These are phyloP conservation scores for Apiospora koreana DNA, from an alignment of 2,329 filamentous ascomycete species.

Conservation along the genomic window DNA sequence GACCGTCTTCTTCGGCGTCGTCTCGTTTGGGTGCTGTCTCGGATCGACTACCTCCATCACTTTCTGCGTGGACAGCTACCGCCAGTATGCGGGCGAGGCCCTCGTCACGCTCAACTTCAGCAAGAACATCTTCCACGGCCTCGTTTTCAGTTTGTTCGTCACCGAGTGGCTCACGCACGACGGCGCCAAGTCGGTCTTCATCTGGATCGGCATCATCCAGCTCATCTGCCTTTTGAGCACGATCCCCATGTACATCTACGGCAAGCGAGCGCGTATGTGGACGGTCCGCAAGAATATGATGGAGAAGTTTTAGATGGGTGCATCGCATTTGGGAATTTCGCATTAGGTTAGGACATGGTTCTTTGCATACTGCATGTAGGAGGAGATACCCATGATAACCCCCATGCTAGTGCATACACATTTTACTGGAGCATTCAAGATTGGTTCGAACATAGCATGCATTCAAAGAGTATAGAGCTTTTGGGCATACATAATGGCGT, in stretches of 20 bases:
- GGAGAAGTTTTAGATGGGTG: slow-evolving; percentile 62
- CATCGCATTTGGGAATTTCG: neutral
- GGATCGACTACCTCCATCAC: slow-evolving; percentile 92
- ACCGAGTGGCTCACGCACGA: slow-evolving; percentile 77
- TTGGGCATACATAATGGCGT: neutral
- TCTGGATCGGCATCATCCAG: slow-evolving; percentile 86
- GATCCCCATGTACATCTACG: slow-evolving; percentile 92
- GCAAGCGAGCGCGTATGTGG: slow-evolving; percentile 77
- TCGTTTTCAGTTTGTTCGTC: slow-evolving; percentile 88
- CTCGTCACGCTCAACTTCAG: slow-evolving; percentile 92
- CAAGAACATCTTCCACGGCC: slow-evolving; percentile 91
- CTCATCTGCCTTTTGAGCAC: slow-evolving; percentile 71
- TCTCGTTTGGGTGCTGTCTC: slow-evolving; percentile 89
- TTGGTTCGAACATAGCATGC: neutral
- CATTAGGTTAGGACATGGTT: neutral
- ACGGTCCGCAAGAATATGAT: slow-evolving; percentile 83
- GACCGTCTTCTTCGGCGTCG: slow-evolving; percentile 87
- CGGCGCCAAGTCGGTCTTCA: slow-evolving; percentile 76
- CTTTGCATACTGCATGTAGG: neutral
- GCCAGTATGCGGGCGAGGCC: slow-evolving; percentile 91
- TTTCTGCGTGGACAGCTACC: slow-evolving; percentile 90
- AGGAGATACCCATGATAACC: neutral
- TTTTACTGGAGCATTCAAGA: neutral
- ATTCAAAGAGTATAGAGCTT: neutral
- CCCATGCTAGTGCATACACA: neutral